These are phyloP conservation scores for Rhododendron griersonianum DNA, from an alignment of 148 eudicot genomes.

Conservation along the genomic window DNA sequence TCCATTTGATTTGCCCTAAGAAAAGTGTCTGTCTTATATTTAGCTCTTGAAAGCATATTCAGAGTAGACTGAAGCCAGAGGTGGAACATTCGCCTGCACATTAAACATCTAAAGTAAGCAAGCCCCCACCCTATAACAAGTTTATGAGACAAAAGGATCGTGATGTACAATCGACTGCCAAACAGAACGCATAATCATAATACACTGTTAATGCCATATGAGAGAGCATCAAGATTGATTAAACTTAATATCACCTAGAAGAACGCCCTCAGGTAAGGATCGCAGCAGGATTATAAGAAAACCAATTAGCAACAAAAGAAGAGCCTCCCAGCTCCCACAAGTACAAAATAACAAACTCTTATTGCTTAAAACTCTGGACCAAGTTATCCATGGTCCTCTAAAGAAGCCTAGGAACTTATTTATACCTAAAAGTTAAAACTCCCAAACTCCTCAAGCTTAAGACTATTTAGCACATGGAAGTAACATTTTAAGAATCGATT, in stretches of 20 bases:
- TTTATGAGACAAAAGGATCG: not conserved
- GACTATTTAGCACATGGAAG: conserved; percentile 9
- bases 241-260: conserved; percentile 7
- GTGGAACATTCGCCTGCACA: conserved; percentile 76
- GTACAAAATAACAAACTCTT: conserved; percentile 1
- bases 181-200: not conserved
- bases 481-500: conserved; percentile 20
- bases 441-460: not conserved
- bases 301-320: conserved; percentile 54
- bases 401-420: not conserved
- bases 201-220: not conserved
- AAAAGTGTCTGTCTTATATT: conserved; percentile 87
- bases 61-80: conserved; percentile 83
- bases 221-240: not conserved
- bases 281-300: too few relatives aligned
- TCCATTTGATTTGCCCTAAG: conserved; percentile 52
- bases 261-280: too few relatives aligned
- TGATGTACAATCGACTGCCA: not conserved
- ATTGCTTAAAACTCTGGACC: not conserved
- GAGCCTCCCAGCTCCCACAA: conserved; percentile 99
- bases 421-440: not conserved
- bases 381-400: not conserved
- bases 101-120: not conserved
- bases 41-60: conserved; percentile 94
- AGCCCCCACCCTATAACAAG: not conserved